These are phyloP conservation scores for Platanus orientalis DNA, from an alignment of 164 flowering plant species.

Conservation along the genomic window DNA sequence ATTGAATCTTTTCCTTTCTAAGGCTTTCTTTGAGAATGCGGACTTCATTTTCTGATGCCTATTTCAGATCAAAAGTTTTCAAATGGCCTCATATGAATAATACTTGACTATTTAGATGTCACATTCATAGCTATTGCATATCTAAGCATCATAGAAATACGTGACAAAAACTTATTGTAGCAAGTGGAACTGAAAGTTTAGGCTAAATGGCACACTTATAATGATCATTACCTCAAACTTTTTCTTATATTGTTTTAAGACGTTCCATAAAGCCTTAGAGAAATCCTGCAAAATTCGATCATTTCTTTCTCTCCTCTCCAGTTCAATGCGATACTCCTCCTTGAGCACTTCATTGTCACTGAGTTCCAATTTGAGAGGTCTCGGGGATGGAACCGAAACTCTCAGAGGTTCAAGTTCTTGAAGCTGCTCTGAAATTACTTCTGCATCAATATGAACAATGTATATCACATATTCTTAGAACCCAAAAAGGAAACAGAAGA, in stretches of 20 bases:
- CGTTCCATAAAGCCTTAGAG: conserved; percentile 63
- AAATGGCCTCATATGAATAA: not conserved
- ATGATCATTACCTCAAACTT: conserved; percentile 53
- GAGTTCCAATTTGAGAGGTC: conserved; percentile 2
- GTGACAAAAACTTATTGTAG: not conserved
- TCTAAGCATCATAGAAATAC: not conserved
- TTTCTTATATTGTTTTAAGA: conserved; percentile 56
- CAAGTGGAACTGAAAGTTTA: not conserved
- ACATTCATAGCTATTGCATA: not conserved
- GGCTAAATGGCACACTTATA: not conserved
- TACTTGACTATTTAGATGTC: not conserved
- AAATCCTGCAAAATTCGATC: conserved; percentile 43
- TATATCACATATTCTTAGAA: not conserved
- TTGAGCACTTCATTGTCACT: conserved; percentile 9
- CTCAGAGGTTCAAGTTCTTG: conserved; percentile 7
- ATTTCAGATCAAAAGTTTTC: conserved; percentile 10
- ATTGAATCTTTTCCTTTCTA: conserved; percentile 30
- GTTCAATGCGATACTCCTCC: conserved; percentile 9
- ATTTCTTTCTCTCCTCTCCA: conserved; percentile 24
- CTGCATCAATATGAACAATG: conserved; percentile 2
- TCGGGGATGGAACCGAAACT: conserved; percentile 12
- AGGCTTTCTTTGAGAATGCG: conserved; percentile 36
- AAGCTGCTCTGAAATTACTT: conserved; percentile 7
- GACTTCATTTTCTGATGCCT: conserved; percentile 57
- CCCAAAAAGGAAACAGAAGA: not conserved